Evolutionary conservation across 371 early-diverging fungal species (phyloP).

Genomic region (Capillidium rhysosporum): DNA sequence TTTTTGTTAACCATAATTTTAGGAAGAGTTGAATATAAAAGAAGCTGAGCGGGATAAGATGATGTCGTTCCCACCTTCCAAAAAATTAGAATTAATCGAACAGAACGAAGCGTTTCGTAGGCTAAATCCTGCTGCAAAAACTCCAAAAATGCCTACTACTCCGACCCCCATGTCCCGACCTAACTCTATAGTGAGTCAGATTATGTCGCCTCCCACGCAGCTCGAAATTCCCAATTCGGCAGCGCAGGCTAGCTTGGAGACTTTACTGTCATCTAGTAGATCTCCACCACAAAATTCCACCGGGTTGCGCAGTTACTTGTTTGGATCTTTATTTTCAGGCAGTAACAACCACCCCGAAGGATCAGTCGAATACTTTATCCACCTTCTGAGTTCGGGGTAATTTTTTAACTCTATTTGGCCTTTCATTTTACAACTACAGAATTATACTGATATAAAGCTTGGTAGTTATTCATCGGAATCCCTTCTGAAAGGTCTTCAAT

Average conservation of each 20-base stretch:
- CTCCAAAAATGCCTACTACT: background rate
- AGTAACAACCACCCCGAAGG: slow-evolving; percentile 1
- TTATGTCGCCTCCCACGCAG: background rate
- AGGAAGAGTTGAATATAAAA: slow-evolving; percentile 36
- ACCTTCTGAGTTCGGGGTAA: background rate
- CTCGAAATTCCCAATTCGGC: slow-evolving; percentile 3
- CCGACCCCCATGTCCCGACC: slow-evolving; percentile 12
- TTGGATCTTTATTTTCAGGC: background rate
- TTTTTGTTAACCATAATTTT: background rate
- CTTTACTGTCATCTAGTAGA: slow-evolving; percentile 7
- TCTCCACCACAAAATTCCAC: slow-evolving; percentile 11
- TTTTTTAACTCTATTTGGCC: background rate
- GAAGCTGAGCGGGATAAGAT: slow-evolving; percentile 22
- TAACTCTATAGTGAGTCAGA: slow-evolving; percentile 1
- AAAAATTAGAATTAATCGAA: slow-evolving; percentile 23
- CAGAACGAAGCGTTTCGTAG: slow-evolving; percentile 26
- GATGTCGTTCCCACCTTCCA: slow-evolving; percentile 22
- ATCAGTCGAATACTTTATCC: background rate
- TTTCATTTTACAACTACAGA: background rate
- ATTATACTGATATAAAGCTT: background rate
- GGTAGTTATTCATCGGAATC: slow-evolving; percentile 13
- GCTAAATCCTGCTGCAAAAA: background rate
- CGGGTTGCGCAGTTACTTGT: slow-evolving; percentile 5
- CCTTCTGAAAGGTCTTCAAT: slow-evolving; percentile 24
- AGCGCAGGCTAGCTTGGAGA: slow-evolving; percentile 4